Evolutionary conservation across 1,139 yeast species (phyloP).

Genomic region (Eremothecium cymbalariae): DNA sequence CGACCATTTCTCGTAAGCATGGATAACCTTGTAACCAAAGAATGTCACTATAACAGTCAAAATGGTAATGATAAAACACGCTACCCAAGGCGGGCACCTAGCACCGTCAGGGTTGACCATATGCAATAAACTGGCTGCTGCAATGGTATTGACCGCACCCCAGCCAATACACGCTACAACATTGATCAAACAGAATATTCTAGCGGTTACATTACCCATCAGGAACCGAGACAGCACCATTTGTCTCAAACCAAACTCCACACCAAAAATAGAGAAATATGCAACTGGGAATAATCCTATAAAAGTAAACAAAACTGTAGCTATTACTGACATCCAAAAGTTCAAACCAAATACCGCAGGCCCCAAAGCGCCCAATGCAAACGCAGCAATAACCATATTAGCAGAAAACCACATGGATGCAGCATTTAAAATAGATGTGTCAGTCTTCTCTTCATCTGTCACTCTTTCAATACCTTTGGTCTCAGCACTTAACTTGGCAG

Average conservation of each 20-base stretch:
- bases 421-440: slow-evolving; percentile 54
- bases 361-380: slow-evolving; percentile 76
- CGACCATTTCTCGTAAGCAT: slow-evolving; percentile 72
- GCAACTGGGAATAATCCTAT: slow-evolving; percentile 77
- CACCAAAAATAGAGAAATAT: slow-evolving; percentile 74
- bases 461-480: slow-evolving; percentile 43
- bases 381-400: slow-evolving; percentile 79
- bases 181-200: slow-evolving; percentile 71
- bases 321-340: slow-evolving; percentile 58
- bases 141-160: slow-evolving; percentile 91
- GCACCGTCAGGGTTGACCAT: slow-evolving; percentile 54
- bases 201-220: slow-evolving; percentile 65
- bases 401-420: slow-evolving; percentile 94
- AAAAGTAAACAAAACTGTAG: slow-evolving; percentile 62
- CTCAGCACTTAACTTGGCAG: slow-evolving; percentile 37
- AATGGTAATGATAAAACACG: slow-evolving; percentile 63
- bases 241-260: slow-evolving; percentile 80
- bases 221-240: slow-evolving; percentile 74
- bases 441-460: slow-evolving; percentile 40
- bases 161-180: slow-evolving; percentile 88
- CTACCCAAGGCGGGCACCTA: slow-evolving; percentile 83
- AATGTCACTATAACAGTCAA: slow-evolving; percentile 70
- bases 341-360: slow-evolving; percentile 41
- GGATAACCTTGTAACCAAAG: slow-evolving; percentile 80
- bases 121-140: slow-evolving; percentile 76